Base-by-base conservation (phyloP, 495 filamentous ascomycete species). In the Penicillium soppii region DNA sequence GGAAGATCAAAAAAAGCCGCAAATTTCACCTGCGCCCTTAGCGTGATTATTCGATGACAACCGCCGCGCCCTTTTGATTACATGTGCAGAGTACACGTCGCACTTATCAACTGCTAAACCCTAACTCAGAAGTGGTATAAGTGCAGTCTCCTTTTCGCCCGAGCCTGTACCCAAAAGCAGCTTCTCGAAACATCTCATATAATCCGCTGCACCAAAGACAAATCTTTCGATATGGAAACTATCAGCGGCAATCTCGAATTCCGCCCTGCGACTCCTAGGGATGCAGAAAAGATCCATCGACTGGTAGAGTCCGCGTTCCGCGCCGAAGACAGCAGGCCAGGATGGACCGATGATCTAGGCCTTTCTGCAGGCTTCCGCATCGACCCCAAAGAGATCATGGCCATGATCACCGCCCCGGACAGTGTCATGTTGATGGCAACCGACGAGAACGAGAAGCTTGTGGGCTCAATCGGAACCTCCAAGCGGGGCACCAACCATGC, bases 251-350 rank as follows among this genome's bases (percentile, higher is more conserved):
- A 53, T n/a, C 57, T 70, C 36, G 17, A 52, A 8, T 70, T 70
- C 29, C 65, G 69, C 37, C 38, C 58, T 22, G 68, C 69, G 37
- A 67, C 54, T 9, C 36, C n/a, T 19, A 56, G 54, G 1, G 65
- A 73, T 49, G 69, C 56, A 7, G n/a, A 26, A 6, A 38, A 21
- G n/a, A 37, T 73, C 23, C 61, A 63, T 8, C 47, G 50, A 26
- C 61, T 77, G 5, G 66, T 77, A 0, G 60, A 72, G 56, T 66
- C 66, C 5, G 72, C 74, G 10, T 77, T 74, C 52, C 73, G 69
- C 35, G 65, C 72, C 39, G 61, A 67, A 16, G 62, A 71, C 21
- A 69, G 48, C 54, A 52, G 69, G 17, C 22, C 53, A 33, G 68
- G 63, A 43, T 77, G 73, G 74, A 74, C 68, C 1, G 69, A 63